Base-by-base conservation (phyloP, 2,329 filamentous ascomycete genomes). In the Chaetothyriales sp. region DNA sequence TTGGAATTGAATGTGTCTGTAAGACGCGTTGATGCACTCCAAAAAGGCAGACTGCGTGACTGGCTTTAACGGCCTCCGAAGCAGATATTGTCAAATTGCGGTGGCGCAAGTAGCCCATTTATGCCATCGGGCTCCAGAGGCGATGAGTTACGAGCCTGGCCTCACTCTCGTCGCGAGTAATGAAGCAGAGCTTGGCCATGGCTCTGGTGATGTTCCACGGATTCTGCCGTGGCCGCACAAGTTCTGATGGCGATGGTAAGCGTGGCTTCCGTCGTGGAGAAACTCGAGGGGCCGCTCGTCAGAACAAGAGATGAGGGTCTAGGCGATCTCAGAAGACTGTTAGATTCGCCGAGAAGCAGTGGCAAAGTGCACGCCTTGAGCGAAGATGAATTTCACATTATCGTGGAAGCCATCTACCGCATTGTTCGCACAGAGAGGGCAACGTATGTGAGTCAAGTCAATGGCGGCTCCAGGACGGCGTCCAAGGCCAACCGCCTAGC, bases 391-490 rank as follows among this genome's bases (percentile, higher is more conserved):
- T 94, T 86, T 59, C 84, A 92, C 63, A 77, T 78, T 54, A 81
- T 95, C 44, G 86, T 87, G 60, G 88, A 95, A 62, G 77, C 80
- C 1, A 71, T 97, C 2, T 95, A 95, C 63, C 76, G 77, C 50
- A 82, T 81, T 57, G 75, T 83, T 76, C 63, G 77, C 77, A 67
- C 75, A 13, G 89, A 95, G 60, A 88, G 86, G 63, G 73, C 80
- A 8, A 65, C 68, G 18, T 85, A 79, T 57, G 75, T 40, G 33
- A 40, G 33, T 78, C 51, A 77, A 76, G 51, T 73, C 74, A 10
- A 33, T 15, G 33, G 18, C 18, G 18, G 46, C 13, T 76, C 73
- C 56, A 73, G 69, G 52, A 76, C 74, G 50, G 73, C 69, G 10
- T 69, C 74, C 22, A 75, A 72, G 55, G 75, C 70, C 51, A 69